phyloP scores from a whole-genome alignment of 2,329 filamentous ascomycete genomes.

The Nectriaceae sp. region DNA sequence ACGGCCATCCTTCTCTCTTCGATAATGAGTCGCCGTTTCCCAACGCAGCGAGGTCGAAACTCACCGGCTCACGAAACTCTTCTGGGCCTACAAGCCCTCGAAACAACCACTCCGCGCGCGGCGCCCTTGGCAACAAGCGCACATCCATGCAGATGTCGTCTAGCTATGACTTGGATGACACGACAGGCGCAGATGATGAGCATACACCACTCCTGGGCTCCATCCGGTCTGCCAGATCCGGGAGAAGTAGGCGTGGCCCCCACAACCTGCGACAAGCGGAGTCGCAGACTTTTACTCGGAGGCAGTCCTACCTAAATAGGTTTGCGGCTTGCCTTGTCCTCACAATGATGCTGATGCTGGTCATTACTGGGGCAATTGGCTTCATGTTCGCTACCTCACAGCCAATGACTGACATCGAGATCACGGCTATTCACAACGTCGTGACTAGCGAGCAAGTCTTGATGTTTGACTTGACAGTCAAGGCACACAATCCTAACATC shows the following conservation, averaged over 20 bases:
- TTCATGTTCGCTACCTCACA: constrained; percentile 93
- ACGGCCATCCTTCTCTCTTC: constrained; percentile 70
- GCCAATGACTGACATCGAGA: constrained; percentile 75
- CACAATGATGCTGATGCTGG: constrained; percentile 76
- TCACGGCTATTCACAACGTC: constrained; percentile 83
- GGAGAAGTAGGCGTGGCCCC: constrained; percentile 57
- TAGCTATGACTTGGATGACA: constrained; percentile 79
- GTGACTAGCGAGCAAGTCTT: constrained; percentile 92
- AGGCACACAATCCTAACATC: constrained; percentile 89
- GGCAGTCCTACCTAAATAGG: constrained; percentile 65
- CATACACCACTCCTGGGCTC: constrained; percentile 74
- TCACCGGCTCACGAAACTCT: constrained; percentile 59
- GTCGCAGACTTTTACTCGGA: constrained; percentile 66
- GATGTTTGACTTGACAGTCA: constrained; percentile 88
- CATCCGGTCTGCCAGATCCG: constrained; percentile 59
- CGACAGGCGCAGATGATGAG: constrained; percentile 80
- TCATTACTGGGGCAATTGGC: constrained; percentile 81
- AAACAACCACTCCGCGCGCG: constrained; percentile 43
- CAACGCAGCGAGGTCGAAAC: constrained; percentile 64
- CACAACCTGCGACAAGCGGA: constrained; percentile 70
- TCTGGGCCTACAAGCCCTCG: constrained; percentile 72
- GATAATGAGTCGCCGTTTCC: constrained; percentile 79
- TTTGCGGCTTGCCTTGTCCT: constrained; percentile 87
- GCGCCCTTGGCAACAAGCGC: constrained; percentile 45
- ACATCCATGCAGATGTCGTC: constrained; percentile 61